These are phyloP conservation scores for Phylloboletellus chloephorus DNA, from an alignment of 1,284 basidiomycete species.

Conservation along the genomic window DNA sequence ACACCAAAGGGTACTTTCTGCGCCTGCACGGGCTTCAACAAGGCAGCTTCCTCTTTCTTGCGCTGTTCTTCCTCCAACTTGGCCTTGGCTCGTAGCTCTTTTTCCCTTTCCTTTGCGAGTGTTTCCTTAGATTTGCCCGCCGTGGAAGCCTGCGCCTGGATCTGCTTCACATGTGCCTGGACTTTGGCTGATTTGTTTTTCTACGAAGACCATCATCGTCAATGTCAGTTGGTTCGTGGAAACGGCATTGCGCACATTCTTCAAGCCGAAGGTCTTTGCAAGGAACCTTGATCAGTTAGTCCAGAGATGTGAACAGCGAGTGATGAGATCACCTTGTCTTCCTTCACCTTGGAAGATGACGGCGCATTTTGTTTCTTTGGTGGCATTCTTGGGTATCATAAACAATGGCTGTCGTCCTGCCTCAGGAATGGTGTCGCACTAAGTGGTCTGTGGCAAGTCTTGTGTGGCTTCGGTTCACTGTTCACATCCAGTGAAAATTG, in stretches of 20 bases:
- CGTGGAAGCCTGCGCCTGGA: constrained; percentile 69
- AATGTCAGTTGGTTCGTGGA: constrained; percentile 8
- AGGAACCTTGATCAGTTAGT: constrained; percentile 31
- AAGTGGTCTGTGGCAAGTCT: too few species aligned
- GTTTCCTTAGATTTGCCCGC: constrained; percentile 75
- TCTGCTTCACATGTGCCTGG: constrained; percentile 75
- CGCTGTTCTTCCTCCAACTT: constrained; percentile 81
- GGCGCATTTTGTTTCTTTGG: constrained; percentile 58
- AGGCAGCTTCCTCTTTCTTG: constrained; percentile 79
- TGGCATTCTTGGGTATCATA: constrained; percentile 46
- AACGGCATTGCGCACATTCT: constrained; percentile 60
- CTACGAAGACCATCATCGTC: constrained; percentile 34
- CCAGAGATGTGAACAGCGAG: constrained; percentile 17
- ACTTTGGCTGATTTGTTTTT: constrained; percentile 96
- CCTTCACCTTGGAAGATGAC: constrained; percentile 60
- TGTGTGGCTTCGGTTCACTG: too few species aligned
- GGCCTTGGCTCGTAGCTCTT: constrained; percentile 67
- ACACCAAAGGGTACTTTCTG: constrained; percentile 95
- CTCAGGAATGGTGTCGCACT: too few species aligned
- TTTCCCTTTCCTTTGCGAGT: constrained; percentile 83
- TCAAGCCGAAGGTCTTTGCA: constrained; percentile 83
- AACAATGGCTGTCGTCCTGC: not conserved
- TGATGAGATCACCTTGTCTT: constrained; percentile 59
- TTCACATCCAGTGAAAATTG: too few species aligned
- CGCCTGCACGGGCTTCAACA: constrained; percentile 72